A percentile compares a stretch with the other conserved stretches of the same genome.
These are phyloP conservation scores for Cicer judaicum DNA, from an alignment of 306 rosid species.

Conservation along the genomic window DNA sequence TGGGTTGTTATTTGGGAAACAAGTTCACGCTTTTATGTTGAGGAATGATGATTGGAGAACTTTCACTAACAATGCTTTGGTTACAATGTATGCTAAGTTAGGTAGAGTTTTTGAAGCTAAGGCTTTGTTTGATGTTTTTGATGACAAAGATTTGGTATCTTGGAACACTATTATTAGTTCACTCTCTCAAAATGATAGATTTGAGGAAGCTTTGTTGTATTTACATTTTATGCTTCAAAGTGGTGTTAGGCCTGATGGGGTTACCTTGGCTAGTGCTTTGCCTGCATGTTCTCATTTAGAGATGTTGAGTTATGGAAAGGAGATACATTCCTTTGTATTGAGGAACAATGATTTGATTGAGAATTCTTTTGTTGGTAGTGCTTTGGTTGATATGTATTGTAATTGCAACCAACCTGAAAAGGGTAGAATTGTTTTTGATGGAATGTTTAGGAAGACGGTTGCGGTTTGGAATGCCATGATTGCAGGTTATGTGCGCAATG, in stretches of 20 bases:
- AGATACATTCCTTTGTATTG: slow-evolving; percentile 71
- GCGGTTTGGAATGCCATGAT: slow-evolving; percentile 86
- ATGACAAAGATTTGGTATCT: slow-evolving; percentile 70
- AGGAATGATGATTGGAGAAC: slow-evolving; percentile 60
- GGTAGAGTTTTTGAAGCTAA: slow-evolving; percentile 62
- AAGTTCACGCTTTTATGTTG: slow-evolving; percentile 68
- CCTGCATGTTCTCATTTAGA: slow-evolving; percentile 89
- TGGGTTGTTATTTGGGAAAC: slow-evolving; percentile 70
- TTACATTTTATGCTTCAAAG: slow-evolving; percentile 56
- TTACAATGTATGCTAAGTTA: slow-evolving; percentile 76
- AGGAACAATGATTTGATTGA: slow-evolving; percentile 54
- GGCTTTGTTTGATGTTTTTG: slow-evolving; percentile 68
- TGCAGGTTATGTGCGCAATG: slow-evolving; percentile 74
- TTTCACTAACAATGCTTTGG: slow-evolving; percentile 74
- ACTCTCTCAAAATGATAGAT: slow-evolving; percentile 70
- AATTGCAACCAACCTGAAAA: slow-evolving; percentile 62
- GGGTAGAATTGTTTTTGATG: slow-evolving; percentile 67
- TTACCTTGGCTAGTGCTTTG: slow-evolving; percentile 76
- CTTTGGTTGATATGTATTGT: slow-evolving; percentile 89
- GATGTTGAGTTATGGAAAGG: slow-evolving; percentile 64
- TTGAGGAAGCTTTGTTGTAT: slow-evolving; percentile 62
- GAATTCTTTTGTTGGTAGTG: slow-evolving; percentile 76
- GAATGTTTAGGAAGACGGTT: slow-evolving; percentile 48
- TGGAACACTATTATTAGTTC: slow-evolving; percentile 86
- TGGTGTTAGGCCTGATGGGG: slow-evolving; percentile 72